Evolutionary conservation across 106 monocot genomes (phyloP).

Genomic region (Acorus calamus): DNA sequence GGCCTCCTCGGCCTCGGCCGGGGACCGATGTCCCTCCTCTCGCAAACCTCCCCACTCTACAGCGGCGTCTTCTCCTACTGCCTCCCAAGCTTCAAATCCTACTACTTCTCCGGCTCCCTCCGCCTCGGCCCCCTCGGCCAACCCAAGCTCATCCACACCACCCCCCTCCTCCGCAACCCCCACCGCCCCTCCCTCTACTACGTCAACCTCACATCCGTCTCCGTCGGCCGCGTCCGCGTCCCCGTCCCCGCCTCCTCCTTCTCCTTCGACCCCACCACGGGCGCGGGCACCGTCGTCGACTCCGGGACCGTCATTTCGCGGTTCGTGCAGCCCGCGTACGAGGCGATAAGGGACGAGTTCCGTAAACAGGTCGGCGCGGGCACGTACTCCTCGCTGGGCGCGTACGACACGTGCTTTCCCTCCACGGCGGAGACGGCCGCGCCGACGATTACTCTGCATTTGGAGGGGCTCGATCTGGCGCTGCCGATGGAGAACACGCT

Average conservation of each 20-base stretch:
- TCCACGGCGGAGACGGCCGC: neutral
- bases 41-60: slow-evolving; percentile 52
- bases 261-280: slow-evolving; percentile 55
- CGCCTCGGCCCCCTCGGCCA: slow-evolving; percentile 63
- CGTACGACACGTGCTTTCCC: slow-evolving; percentile 79
- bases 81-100: slow-evolving; percentile 84
- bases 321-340: slow-evolving; percentile 54
- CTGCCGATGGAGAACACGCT: slow-evolving; percentile 79
- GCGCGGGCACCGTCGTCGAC: slow-evolving; percentile 84
- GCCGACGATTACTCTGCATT: slow-evolving; percentile 43
- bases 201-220: slow-evolving; percentile 69
- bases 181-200: slow-evolving; percentile 88
- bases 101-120: slow-evolving; percentile 95
- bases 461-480: slow-evolving; percentile 51
- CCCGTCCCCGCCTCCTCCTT: slow-evolving; percentile 23
- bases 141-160: slow-evolving; percentile 42
- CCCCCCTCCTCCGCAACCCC: slow-evolving; percentile 72
- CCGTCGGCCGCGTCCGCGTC: slow-evolving; percentile 41
- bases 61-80: slow-evolving; percentile 92
- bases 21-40: slow-evolving; percentile 40
- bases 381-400: slow-evolving; percentile 75
- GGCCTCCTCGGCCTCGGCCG: slow-evolving; percentile 26
- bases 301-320: slow-evolving; percentile 89
- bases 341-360: slow-evolving; percentile 70
- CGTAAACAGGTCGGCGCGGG: slow-evolving; percentile 52